Evolutionary conservation across 208 protist genomes (phyloP).

Genomic region (Zelonia costaricensis): DNA sequence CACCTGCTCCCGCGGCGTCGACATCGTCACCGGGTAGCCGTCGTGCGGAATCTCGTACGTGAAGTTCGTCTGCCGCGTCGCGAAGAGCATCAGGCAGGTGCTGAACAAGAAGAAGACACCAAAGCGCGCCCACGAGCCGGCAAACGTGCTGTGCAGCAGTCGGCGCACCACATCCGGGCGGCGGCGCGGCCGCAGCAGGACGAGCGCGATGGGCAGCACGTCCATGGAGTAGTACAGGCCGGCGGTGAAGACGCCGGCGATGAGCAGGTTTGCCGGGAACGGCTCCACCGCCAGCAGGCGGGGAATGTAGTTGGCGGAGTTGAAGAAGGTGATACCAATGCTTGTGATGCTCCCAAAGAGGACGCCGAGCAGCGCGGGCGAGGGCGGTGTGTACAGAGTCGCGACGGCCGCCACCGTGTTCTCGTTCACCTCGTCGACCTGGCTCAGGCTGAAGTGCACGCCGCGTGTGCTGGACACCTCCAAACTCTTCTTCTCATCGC

Average conservation of each 20-base stretch:
- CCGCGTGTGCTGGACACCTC: slow-evolving; percentile 1
- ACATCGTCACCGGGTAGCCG: slow-evolving; percentile 49
- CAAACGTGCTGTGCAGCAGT: slow-evolving; percentile 15
- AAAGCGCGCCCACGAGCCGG: slow-evolving; percentile 41
- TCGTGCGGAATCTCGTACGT: slow-evolving; percentile 48
- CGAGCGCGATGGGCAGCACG: slow-evolving; percentile 43
- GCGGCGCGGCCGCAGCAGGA: slow-evolving; percentile 20
- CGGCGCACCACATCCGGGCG: slow-evolving; percentile 15
- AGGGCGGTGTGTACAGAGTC: slow-evolving; percentile 37
- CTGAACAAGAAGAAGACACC: slow-evolving; percentile 28
- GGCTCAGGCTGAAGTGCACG: slow-evolving; percentile 27
- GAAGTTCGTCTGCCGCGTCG: slow-evolving; percentile 76
- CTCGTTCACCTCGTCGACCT: slow-evolving; percentile 27
- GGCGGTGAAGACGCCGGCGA: slow-evolving; percentile 43
- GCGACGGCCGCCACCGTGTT: slow-evolving; percentile 52
- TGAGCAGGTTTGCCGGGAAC: slow-evolving; percentile 48
- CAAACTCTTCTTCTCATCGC: slow-evolving; percentile 1
- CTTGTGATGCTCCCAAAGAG: slow-evolving; percentile 43
- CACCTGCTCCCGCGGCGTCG: slow-evolving; percentile 36
- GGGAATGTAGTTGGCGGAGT: slow-evolving; percentile 72
- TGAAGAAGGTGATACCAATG: slow-evolving; percentile 55
- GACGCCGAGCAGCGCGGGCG: slow-evolving; percentile 38
- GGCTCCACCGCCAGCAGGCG: slow-evolving; percentile 74
- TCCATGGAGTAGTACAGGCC: slow-evolving; percentile 60
- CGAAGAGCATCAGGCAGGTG: slow-evolving; percentile 56